A percentile compares a stretch with the other conserved stretches of the same genome.
Evolutionary conservation across 176 grass and related monocot genomes (phyloP).

Genomic region (Oryza brachyantha): DNA sequence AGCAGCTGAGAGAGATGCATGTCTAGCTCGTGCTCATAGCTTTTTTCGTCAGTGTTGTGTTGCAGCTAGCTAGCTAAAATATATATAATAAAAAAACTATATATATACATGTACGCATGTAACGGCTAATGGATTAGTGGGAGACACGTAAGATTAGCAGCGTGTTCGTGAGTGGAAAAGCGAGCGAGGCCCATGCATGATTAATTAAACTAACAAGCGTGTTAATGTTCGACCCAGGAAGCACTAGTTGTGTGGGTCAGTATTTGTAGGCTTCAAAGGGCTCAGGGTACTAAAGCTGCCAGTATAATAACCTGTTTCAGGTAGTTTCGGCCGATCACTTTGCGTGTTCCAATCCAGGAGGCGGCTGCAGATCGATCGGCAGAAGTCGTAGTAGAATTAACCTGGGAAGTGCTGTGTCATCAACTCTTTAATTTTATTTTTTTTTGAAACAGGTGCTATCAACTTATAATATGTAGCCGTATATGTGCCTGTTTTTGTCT

Average conservation of each 20-base stretch:
- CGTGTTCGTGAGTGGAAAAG: conserved; percentile 45
- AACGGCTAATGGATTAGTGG: conserved; percentile 59
- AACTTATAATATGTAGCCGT: conserved; percentile 1
- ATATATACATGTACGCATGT: not conserved
- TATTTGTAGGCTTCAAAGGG: conserved; percentile 71
- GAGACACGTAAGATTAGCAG: conserved; percentile 65
- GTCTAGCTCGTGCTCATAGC: conserved; percentile 16
- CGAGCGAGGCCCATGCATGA: conserved; percentile 6
- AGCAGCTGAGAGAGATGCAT: not conserved
- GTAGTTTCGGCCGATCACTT: conserved; percentile 32
- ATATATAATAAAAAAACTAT: not conserved
- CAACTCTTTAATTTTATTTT: too few relatives aligned
- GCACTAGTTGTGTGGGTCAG: conserved; percentile 71
- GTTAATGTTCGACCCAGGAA: conserved; percentile 63
- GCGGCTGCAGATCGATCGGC: not conserved
- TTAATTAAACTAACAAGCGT: conserved; percentile 21
- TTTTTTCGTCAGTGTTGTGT: conserved; percentile 27
- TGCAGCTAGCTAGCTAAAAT: not conserved
- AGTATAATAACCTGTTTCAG: conserved; percentile 51
- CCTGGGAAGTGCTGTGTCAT: not conserved
- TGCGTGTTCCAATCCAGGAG: conserved; percentile 46
- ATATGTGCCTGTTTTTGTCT: not conserved
- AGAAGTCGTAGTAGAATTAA: conserved; percentile 15
- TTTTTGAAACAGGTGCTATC: too few relatives aligned
- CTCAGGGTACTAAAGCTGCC: conserved; percentile 47